A percentile compares a stretch with the other conserved stretches of the same genome.
Evolutionary conservation across 2,329 filamentous ascomycete genomes (phyloP).

Genomic region (Venturia asperata): DNA sequence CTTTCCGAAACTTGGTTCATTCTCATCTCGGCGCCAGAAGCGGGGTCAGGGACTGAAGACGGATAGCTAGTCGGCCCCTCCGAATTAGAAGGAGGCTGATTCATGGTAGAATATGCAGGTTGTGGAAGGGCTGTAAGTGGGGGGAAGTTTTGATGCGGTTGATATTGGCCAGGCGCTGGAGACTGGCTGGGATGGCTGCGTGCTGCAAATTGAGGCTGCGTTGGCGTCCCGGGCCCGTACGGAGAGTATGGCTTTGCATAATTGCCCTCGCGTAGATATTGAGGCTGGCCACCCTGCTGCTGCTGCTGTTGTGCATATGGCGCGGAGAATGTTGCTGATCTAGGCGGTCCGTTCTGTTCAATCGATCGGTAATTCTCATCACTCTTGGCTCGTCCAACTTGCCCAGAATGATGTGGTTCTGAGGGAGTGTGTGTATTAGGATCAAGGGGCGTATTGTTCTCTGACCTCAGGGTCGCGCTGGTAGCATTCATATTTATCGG

Average conservation of each 20-base stretch:
- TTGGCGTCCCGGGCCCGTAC: slow-evolving; percentile 2
- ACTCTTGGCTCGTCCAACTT: slow-evolving; percentile 30
- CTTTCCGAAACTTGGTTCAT: slow-evolving; percentile 21
- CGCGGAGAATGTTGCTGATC: slow-evolving; percentile 15
- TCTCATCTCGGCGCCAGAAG: neutral
- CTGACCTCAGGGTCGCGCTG: slow-evolving; percentile 21
- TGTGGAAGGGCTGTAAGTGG: slow-evolving; percentile 53
- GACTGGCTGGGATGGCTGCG: slow-evolving; percentile 39
- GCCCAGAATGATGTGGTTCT: slow-evolving; percentile 23
- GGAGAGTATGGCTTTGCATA: slow-evolving; percentile 19
- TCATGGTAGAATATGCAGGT: slow-evolving; percentile 34
- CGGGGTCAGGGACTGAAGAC: neutral
- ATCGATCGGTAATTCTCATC: slow-evolving; percentile 28
- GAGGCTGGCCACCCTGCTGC: slow-evolving; percentile 3
- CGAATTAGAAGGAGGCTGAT: slow-evolving; percentile 20
- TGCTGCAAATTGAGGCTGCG: slow-evolving; percentile 32
- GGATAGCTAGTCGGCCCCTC: slow-evolving; percentile 12
- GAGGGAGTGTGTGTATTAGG: slow-evolving; percentile 29
- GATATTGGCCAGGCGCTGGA: slow-evolving; percentile 41
- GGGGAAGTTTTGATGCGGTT: slow-evolving; percentile 55
- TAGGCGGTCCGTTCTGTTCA: slow-evolving; percentile 6
- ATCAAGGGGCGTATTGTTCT: slow-evolving; percentile 31
- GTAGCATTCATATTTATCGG: slow-evolving; percentile 11
- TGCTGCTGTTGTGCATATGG: slow-evolving; percentile 3
- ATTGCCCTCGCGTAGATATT: slow-evolving; percentile 8